These are phyloP conservation scores for Blastobotrys robertii DNA, from an alignment of 805 yeast species.

Conservation along the genomic window DNA sequence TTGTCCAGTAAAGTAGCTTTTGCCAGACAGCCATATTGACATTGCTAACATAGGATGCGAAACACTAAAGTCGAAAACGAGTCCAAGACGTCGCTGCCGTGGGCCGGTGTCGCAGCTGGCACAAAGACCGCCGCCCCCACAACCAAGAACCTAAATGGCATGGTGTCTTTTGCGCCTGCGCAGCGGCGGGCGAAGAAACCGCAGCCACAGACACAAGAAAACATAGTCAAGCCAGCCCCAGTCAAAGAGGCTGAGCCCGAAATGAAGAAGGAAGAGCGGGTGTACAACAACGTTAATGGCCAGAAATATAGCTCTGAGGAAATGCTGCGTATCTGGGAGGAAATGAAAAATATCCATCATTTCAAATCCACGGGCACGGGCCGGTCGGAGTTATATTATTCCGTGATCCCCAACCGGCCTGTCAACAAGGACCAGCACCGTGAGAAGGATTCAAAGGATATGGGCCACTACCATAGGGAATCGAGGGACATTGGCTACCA, in stretches of 20 bases:
- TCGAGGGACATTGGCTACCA: background rate
- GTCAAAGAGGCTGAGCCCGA: background rate
- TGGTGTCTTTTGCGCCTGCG: background rate
- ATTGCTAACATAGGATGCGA: conserved; percentile 3
- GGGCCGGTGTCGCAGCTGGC: conserved; percentile 18
- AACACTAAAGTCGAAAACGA: background rate
- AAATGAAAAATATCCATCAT: conserved; percentile 27
- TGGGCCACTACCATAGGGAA: background rate
- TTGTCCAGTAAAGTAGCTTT: too few species aligned
- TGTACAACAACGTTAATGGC: conserved; percentile 29
- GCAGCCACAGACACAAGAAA: too few species aligned
- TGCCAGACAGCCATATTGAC: too few species aligned
- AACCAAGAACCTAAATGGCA: background rate
- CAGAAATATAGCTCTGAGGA: conserved; percentile 41
- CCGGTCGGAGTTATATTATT: conserved; percentile 25
- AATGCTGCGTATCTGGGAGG: conserved; percentile 43
- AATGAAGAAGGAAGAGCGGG: background rate
- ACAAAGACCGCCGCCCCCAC: background rate
- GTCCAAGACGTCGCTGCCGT: conserved; percentile 9
- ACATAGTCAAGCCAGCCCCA: too few species aligned
- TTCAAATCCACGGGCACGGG: conserved; percentile 16
- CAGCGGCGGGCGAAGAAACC: too few species aligned
- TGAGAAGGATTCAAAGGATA: conserved; percentile 12
- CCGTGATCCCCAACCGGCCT: conserved; percentile 23
- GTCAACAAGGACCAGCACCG: background rate